A percentile compares a stretch with the other conserved stretches of the same genome.
Evolutionary conservation across 176 grass and related monocot genomes (phyloP).

Genomic region (Oryza brachyantha): DNA sequence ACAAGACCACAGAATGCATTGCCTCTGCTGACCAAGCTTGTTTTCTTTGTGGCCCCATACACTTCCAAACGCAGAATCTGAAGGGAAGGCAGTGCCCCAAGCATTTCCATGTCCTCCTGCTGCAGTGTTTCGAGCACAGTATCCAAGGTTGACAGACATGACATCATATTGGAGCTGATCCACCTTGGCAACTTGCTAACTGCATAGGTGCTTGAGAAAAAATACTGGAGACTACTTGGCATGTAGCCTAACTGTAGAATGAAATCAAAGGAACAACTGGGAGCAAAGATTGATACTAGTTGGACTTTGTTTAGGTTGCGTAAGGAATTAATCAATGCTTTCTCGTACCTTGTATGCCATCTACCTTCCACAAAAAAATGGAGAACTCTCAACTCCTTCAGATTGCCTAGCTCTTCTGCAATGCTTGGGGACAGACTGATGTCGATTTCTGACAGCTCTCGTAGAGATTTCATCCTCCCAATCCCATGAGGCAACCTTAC

Average conservation of each 20-base stretch:
- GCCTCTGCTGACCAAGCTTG: not conserved
- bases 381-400: not conserved
- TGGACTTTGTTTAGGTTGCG: not conserved
- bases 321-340: not conserved
- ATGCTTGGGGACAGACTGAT: not conserved
- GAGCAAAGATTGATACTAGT: not conserved
- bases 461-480: not conserved
- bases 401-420: not conserved
- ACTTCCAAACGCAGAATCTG: not conserved
- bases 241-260: no score
- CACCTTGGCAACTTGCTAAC: slow-evolving; percentile 14
- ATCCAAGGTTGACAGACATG: not conserved
- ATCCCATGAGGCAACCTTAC: slow-evolving; percentile 3
- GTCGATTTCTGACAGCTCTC: not conserved
- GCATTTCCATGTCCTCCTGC: not conserved
- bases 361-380: not conserved
- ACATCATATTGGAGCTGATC: not conserved
- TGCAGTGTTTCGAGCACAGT: not conserved
- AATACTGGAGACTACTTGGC: no score
- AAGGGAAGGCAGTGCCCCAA: not conserved
- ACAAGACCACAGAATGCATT: not conserved
- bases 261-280: not conserved
- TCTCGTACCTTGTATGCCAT: not conserved
- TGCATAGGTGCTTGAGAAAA: no score
- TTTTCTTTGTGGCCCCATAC: not conserved